These are phyloP conservation scores for Articulospora tetracladia DNA, from an alignment of 495 filamentous ascomycete species.

Conservation along the genomic window DNA sequence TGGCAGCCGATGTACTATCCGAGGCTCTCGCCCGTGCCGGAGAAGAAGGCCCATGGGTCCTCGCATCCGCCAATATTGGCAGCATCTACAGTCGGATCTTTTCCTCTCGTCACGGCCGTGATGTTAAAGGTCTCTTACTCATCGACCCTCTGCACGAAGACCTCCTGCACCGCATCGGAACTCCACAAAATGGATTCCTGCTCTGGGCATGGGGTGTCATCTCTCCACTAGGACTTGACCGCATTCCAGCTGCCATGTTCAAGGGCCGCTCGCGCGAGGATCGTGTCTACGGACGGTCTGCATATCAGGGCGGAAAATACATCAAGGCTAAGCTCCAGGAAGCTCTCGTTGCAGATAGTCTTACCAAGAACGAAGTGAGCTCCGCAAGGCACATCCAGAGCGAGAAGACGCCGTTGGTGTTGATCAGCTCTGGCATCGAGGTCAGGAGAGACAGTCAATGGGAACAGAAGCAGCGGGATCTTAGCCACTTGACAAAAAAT, in stretches of 20 bases:
- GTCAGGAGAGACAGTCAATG: slow-evolving; percentile 59
- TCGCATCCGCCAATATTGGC: slow-evolving; percentile 66
- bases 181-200: slow-evolving; percentile 67
- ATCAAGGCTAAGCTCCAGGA: slow-evolving; percentile 92
- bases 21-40: slow-evolving; percentile 78
- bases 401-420: slow-evolving; percentile 63
- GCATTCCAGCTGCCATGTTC: slow-evolving; percentile 73
- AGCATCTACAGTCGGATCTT: slow-evolving; percentile 89
- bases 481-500: slow-evolving; percentile 73
- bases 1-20: slow-evolving; percentile 79
- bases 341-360: slow-evolving; percentile 75
- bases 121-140: slow-evolving; percentile 74
- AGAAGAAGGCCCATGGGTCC: slow-evolving; percentile 78
- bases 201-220: slow-evolving; percentile 84
- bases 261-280: slow-evolving; percentile 76
- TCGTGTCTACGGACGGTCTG: slow-evolving; percentile 71
- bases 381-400: slow-evolving; percentile 74
- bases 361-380: slow-evolving; percentile 76
- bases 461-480: slow-evolving; percentile 75
- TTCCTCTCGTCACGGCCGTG: slow-evolving; percentile 66
- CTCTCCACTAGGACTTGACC: slow-evolving; percentile 79
- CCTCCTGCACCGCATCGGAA: slow-evolving; percentile 61
- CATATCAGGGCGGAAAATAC: slow-evolving; percentile 74
- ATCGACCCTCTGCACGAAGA: slow-evolving; percentile 88
- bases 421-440: slow-evolving; percentile 74